Base-by-base conservation (phyloP, 2,329 filamentous ascomycete species). In the Mycosphaerella arachidis region DNA sequence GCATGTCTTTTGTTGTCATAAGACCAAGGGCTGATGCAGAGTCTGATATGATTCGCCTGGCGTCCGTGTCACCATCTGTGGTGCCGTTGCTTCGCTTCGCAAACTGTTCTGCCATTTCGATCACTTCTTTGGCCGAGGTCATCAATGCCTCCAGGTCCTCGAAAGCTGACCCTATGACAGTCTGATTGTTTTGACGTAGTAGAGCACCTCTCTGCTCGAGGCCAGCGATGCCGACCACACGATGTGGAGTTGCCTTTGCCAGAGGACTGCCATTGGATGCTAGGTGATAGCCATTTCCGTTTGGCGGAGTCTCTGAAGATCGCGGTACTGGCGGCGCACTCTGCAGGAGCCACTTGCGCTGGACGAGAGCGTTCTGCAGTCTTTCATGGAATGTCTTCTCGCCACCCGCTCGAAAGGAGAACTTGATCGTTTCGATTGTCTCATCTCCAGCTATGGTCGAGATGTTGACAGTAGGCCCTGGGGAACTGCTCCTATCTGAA, bases 111-210 rank as follows among this genome's bases (percentile, higher is more conserved):
- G 94, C 94, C 46, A 99, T 86, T 5, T 92, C 91, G 54, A 97
- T 88, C 53, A 99, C 91, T 72, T 99, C 91, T 72, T 97, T 97
- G 5, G 94, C 94, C 3, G 93, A 97, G 3, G 92, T 91, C 93
- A 97, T 99, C 40, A 99, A 81, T 3, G 94, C 92, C 72, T 97
- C 93, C 0, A 99, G 83, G 70, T 99, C 94, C 72, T 97, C 93
- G 70, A 99, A 99, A 0, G 94, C 92, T 65, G 85, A 92, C 29
- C 93, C 93, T 65, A 99, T 96, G 53, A 97, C 87, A 9, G 91
- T 77, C 74, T 97, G 92, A 68, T 97, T 97, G 74, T 96, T 96
- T 77, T 91, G 93, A 59, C 91, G 88, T 70, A 92, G 85, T 67
- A 92, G 90, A 6, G 93, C 77, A 0, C 91, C 90, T 63, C 92